Conservation (phyloP, 768 basidiomycete species). For the Tulasnella sp. region DNA sequence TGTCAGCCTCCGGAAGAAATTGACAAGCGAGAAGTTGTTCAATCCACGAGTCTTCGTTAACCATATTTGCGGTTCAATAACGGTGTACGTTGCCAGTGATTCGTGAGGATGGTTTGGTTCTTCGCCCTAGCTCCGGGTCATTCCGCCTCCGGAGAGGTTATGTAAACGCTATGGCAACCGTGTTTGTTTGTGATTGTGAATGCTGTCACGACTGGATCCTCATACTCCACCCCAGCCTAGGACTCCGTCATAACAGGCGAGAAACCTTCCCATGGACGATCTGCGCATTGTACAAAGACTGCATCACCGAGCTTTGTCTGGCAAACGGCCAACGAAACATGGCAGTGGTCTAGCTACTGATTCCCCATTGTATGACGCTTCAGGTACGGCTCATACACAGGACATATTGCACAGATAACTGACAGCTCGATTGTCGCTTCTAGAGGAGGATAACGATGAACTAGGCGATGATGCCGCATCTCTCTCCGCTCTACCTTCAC, state of each 20-base stretch:
- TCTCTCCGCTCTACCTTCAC: background rate
- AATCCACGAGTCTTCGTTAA: constrained; percentile 18
- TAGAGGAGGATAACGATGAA: constrained; percentile 15
- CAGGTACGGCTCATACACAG: background rate
- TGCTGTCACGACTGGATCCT: too few species aligned
- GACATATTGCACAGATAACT: background rate
- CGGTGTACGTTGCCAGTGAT: too few species aligned
- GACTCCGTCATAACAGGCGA: too few species aligned
- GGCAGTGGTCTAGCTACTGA: background rate
- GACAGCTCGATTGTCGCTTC: background rate
- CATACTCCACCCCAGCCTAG: too few species aligned
- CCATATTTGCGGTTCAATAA: too few species aligned
- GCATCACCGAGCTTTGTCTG: background rate
- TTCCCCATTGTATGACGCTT: constrained; percentile 12
- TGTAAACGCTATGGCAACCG: too few species aligned
- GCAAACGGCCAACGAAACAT: background rate
- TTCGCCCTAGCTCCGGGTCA: too few species aligned
- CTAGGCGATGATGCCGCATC: background rate
- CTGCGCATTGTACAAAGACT: background rate
- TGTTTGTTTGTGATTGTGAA: too few species aligned
- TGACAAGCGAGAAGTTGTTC: constrained; percentile 29
- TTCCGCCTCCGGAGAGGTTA: too few species aligned
- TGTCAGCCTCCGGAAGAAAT: constrained; percentile 30
- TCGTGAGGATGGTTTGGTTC: too few species aligned
- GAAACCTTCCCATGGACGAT: constrained; percentile 9